Percentiles rank a stretch among this genome's conserved stretches.
Evolutionary conservation across 2,329 filamentous ascomycete genomes (phyloP).

Genomic region (Apiospora marii): DNA sequence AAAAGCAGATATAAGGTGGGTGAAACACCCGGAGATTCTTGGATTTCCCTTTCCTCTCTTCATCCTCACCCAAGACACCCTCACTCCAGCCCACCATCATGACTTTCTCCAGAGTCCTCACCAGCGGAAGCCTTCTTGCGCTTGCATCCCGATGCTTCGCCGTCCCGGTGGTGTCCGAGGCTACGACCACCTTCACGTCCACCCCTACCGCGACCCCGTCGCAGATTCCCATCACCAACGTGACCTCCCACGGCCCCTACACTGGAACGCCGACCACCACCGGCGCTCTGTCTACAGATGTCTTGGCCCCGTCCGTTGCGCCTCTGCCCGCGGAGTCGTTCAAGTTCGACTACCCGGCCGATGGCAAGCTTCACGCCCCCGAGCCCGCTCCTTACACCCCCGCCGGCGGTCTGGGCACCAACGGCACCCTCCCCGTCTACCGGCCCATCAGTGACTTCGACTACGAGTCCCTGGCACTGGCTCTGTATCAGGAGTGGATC

Average conservation of each 20-base stretch:
- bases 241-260: conserved; percentile 74
- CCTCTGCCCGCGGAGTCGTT: conserved; percentile 64
- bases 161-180: conserved; percentile 44
- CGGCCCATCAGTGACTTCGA: conserved; percentile 84
- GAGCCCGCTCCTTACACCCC: conserved; percentile 78
- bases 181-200: conserved; percentile 45
- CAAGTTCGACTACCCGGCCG: conserved; percentile 74
- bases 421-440: conserved; percentile 79
- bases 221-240: conserved; percentile 54
- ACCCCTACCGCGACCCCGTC: conserved; percentile 33
- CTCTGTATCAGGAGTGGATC: conserved; percentile 84
- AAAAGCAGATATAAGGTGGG: neutral
- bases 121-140: conserved; percentile 30
- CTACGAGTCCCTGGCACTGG: conserved; percentile 78
- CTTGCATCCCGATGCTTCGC: conserved; percentile 36
- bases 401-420: conserved; percentile 77
- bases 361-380: conserved; percentile 72
- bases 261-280: conserved; percentile 71
- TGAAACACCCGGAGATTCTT: neutral
- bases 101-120: conserved; percentile 27
- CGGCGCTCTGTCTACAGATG: conserved; percentile 69
- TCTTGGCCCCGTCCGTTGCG: conserved; percentile 65
- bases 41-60: neutral
- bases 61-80: conserved; percentile 65
- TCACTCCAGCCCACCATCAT: conserved; percentile 76